Base-by-base conservation (phyloP, 169 alveolate species). In the Cryptosporidium bovis region DNA sequence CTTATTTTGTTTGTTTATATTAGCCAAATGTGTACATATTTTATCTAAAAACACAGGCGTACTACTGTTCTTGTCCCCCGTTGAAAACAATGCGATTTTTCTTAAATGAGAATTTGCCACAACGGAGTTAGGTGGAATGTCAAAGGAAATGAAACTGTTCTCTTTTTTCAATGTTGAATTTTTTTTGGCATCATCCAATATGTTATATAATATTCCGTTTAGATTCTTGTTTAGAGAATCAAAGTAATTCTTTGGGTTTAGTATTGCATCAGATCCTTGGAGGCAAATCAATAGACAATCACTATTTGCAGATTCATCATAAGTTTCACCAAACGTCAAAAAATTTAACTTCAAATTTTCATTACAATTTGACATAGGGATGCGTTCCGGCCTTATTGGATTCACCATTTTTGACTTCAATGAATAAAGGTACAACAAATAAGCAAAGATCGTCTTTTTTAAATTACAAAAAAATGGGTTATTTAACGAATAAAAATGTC, bases 341-440 rank as follows among this genome's bases (percentile, higher is more conserved):
- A 69, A 69, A 13, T 69, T 66, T 8, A 69, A 69, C 31, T 55
- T 69, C 44, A 69, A 56, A 48, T 60, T 27, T 4, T 69, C 67
- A 69, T 69, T 69, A 27, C 24, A 69, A 29, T 53, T 34, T 18
- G 83, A 69, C 83, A 69, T 53, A n/a, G 83, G 83, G 51, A 69
- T 69, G 6, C 68, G 8, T 33, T 69, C 83, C 51, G 83, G 83
- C 5, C 44, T 64, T 27, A 69, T 69, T 40, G 83, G 83, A 53
- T 69, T 69, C 55, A 69, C 83, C 83, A 69, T 69, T 31, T 69
- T 69, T 64, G n/a, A 51, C 5, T 48, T 66, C 15, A n/a, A 20
- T 50, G 15, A 36, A 40, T 40, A 40, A 40, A 1, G 10, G 10
- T 40, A 40, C 0, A 40, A 40, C 4, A 40, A 40, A 40, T 40